Evolutionary conservation across 306 rosid species (phyloP).

Genomic region (Herpetospermum pedunculosum): DNA sequence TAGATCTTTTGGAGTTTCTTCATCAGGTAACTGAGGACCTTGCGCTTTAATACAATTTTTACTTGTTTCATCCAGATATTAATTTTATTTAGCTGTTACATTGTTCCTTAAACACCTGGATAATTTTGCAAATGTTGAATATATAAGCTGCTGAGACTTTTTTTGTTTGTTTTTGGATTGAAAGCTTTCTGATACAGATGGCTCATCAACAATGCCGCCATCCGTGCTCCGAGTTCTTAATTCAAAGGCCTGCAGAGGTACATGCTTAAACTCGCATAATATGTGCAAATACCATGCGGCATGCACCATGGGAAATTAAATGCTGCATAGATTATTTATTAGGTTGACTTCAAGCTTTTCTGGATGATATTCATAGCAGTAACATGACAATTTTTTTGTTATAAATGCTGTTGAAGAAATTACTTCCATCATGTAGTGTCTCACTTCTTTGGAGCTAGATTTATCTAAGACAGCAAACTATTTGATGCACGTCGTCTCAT

Average conservation of each 20-base stretch:
- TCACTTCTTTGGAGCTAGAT: background rate
- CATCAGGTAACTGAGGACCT: constrained; percentile 58
- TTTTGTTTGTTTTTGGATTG: background rate
- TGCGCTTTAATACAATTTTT: background rate
- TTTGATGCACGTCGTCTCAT: background rate
- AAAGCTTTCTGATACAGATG: constrained; percentile 85
- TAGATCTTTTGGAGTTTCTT: constrained; percentile 85
- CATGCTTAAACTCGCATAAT: background rate
- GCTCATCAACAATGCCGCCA: constrained; percentile 81
- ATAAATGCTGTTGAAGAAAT: background rate
- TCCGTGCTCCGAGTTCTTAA: constrained; percentile 76
- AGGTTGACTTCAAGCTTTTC: background rate
- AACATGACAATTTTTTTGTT: background rate
- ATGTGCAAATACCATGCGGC: background rate
- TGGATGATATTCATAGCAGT: background rate
- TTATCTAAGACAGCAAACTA: background rate
- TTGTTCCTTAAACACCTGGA: background rate
- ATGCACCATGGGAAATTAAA: background rate
- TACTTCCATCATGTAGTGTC: background rate
- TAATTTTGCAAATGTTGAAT: constrained; percentile 8
- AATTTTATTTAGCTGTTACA: background rate
- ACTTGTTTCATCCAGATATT: background rate
- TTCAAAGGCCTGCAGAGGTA: constrained; percentile 93
- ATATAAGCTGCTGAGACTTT: background rate
- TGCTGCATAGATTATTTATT: background rate